These are phyloP conservation scores for Aspergillus funiculosus DNA, from an alignment of 495 filamentous ascomycete species.

Conservation along the genomic window DNA sequence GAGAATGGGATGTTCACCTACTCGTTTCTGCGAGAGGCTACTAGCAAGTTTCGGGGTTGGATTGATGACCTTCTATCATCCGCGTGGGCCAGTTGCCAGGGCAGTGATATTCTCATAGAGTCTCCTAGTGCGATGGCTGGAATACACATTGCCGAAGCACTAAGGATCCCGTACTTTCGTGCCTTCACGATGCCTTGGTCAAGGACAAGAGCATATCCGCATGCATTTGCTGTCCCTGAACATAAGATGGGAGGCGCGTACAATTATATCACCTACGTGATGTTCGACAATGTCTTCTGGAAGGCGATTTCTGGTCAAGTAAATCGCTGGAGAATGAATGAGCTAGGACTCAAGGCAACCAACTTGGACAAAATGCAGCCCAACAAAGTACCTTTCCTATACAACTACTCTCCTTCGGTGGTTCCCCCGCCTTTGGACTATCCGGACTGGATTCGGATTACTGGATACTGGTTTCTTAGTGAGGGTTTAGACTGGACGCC, in stretches of 20 bases:
- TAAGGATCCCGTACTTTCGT: constrained; percentile 91
- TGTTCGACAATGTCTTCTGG: constrained; percentile 98
- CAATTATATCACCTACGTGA: constrained; percentile 92
- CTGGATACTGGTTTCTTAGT: constrained; percentile 96
- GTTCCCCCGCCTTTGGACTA: constrained; percentile 91
- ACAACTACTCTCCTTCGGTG: constrained; percentile 92
- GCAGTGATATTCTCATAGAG: constrained; percentile 85
- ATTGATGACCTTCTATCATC: constrained; percentile 80
- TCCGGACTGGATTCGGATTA: constrained; percentile 95
- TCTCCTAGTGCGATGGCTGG: constrained; percentile 97
- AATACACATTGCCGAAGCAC: constrained; percentile 96
- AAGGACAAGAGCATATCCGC: constrained; percentile 88
- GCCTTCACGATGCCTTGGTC: constrained; percentile 99
- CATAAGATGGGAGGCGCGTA: constrained; percentile 91
- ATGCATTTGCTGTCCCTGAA: constrained; percentile 93
- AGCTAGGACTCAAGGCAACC: constrained; percentile 72
- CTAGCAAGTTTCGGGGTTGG: constrained; percentile 86
- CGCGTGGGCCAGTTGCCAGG: constrained; percentile 81
- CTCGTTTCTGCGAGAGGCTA: constrained; percentile 82
- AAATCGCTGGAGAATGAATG: constrained; percentile 84
- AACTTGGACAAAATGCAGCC: constrained; percentile 86
- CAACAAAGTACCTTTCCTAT: constrained; percentile 94
- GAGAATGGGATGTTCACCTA: constrained; percentile 97
- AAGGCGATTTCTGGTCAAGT: constrained; percentile 85
- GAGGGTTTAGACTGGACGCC: constrained; percentile 73